Evolutionary conservation across 2,329 filamentous ascomycete genomes (phyloP), one percentile per base, ranked within the genome.

Genomic region (Penicillium hesseltinei): DNA sequence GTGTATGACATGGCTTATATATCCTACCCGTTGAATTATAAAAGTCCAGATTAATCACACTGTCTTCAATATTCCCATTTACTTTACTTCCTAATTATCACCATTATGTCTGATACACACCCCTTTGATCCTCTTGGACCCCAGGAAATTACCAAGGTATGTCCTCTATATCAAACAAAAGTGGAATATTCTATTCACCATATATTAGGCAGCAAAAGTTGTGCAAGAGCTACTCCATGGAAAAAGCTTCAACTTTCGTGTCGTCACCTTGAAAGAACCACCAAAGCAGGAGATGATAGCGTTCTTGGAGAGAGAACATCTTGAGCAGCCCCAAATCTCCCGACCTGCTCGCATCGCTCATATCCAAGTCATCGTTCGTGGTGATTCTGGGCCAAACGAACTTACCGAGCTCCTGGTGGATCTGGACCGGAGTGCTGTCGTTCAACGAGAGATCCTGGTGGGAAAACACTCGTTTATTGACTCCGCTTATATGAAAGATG

Each of bases 261-360:
- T 80, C 54, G 79, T 83, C 58, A 81, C 79, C 0, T 73, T 84
- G 10, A 67, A 68, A 15, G 82, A 84, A 58, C 82, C 81, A 0
- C 68, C 72, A 1, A 85, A 84, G 67, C 66, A 70, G n/a, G 69
- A 75, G 17, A 75, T 84, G 73, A 60, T 80, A 5, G 55, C 53
- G 0, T 84, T 76, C 53, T 71, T 84, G 0, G 76, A 80, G 5
- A 67, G 45, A 52, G 77, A 82, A 48, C 76, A 79, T 56, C 66
- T 67, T 3, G 70, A 69, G 0, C 54, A 67, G 19, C 19, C 43
- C 5, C 38, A 48, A 21, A 13, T 57, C 11, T 27, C 51, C 0
- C 66, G 42, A 4, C 76, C 77, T 9, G 51, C 69, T 2, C 76
- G 80, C 0, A 61, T 64, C 17, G 79, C 79, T 2, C 71, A 71